A percentile compares a stretch with the other conserved stretches of the same genome.
Conservation (phyloP, 352 stramenopile genomes). For the Pythium aquatile region DNA sequence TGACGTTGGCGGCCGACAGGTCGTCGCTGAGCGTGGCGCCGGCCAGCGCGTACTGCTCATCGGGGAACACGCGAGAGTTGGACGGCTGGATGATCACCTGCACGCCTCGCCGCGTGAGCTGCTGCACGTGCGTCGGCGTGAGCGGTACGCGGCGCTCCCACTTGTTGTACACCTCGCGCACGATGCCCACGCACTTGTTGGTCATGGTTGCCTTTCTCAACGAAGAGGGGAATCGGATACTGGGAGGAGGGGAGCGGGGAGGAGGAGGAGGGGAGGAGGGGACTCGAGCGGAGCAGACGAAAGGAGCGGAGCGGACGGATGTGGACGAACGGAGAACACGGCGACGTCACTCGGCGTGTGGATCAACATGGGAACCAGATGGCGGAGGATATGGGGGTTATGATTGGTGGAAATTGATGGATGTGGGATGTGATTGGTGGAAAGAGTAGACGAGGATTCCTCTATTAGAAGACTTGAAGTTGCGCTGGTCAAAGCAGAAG, state of each 20-base stretch:
- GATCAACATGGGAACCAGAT: constrained; percentile 9
- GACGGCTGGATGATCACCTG: constrained; percentile 94
- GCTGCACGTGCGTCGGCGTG: constrained; percentile 86
- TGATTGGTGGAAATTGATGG: constrained; percentile 14
- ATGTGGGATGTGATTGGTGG: constrained; percentile 6
- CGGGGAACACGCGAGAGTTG: constrained; percentile 90
- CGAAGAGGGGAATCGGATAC: neutral
- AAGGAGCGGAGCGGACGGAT: constrained; percentile 2
- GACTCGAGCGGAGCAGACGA: constrained; percentile 1
- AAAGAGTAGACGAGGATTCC: constrained; percentile 1
- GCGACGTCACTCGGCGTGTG: constrained; percentile 1
- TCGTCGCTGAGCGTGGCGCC: constrained; percentile 91
- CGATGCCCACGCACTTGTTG: constrained; percentile 84
- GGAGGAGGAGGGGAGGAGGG: constrained; percentile 1
- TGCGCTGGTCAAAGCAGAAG: constrained; percentile 13
- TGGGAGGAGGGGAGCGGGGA: constrained; percentile 2
- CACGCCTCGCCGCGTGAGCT: constrained; percentile 78
- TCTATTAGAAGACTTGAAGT: constrained; percentile 16
- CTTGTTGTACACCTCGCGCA: constrained; percentile 94
- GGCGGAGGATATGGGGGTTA: neutral
- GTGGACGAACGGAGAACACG: constrained; percentile 23
- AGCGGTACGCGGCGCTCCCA: constrained; percentile 94
- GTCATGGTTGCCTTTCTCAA: constrained; percentile 18
- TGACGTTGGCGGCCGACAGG: constrained; percentile 83
- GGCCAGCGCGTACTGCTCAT: constrained; percentile 89